Conservation (phyloP, 176 grass and related monocot genomes). For the Themeda triandra region DNA sequence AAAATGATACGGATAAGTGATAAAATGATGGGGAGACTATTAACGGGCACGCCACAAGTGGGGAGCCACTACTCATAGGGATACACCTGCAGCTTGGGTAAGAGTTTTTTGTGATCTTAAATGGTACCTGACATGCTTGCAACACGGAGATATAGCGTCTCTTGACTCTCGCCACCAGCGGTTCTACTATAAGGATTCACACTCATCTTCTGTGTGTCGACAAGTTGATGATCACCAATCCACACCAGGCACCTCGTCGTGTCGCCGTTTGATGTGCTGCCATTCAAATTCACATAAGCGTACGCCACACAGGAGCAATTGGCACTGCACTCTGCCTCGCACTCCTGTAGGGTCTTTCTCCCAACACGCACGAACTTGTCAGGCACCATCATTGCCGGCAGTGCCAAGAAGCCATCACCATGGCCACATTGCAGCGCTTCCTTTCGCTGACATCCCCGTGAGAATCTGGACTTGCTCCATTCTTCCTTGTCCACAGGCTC, state of each 20-base stretch:
- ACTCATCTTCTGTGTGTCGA: slow-evolving; percentile 8
- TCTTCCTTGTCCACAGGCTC: background rate
- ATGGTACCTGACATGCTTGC: background rate
- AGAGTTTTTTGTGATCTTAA: too few relatives aligned
- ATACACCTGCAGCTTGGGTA: too few relatives aligned
- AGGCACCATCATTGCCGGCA: background rate
- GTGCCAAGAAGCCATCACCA: slow-evolving; percentile 6
- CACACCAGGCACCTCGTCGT: slow-evolving; percentile 27
- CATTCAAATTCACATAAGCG: slow-evolving; percentile 18
- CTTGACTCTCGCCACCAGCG: background rate
- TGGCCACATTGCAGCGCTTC: background rate
- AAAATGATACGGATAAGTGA: background rate
- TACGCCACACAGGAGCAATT: slow-evolving; percentile 61
- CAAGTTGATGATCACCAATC: slow-evolving; percentile 13
- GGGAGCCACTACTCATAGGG: too few relatives aligned
- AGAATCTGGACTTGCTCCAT: background rate
- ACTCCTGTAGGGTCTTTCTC: slow-evolving; percentile 25
- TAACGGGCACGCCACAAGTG: too few relatives aligned
- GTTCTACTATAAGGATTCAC: background rate
- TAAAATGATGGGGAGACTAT: background rate
- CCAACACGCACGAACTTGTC: background rate
- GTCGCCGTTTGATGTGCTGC: background rate
- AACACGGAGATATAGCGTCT: slow-evolving; percentile 38
- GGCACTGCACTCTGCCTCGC: slow-evolving; percentile 12
- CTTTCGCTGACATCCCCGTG: background rate